These are phyloP conservation scores for Argentina anserina DNA, from an alignment of 306 rosid genomes.

Conservation along the genomic window DNA sequence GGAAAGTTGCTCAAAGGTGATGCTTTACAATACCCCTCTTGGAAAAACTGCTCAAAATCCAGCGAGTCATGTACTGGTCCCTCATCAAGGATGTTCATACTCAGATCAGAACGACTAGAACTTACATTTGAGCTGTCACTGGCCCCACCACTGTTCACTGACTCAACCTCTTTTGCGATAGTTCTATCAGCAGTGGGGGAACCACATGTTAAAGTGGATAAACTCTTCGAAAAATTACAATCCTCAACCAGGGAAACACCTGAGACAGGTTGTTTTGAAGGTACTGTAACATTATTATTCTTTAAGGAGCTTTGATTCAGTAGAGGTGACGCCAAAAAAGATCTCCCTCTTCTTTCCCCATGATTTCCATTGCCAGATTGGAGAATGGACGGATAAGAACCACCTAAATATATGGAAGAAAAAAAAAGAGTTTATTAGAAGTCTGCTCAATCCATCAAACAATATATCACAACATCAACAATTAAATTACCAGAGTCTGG, in stretches of 20 bases:
- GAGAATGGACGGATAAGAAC: constrained; percentile 31
- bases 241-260: constrained; percentile 33
- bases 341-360: constrained; percentile 38
- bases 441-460: constrained; percentile 15
- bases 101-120: constrained; percentile 53
- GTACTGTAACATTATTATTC: constrained; percentile 30
- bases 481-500: constrained; percentile 49
- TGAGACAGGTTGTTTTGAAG: constrained; percentile 30
- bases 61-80: constrained; percentile 54
- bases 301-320: constrained; percentile 34
- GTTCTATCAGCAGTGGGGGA: constrained; percentile 42
- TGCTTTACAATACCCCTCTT: constrained; percentile 78
- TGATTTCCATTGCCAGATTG: constrained; percentile 35
- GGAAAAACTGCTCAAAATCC: constrained; percentile 65
- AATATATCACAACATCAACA: constrained; percentile 15
- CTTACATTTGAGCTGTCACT: constrained; percentile 51
- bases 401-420: constrained; percentile 26
- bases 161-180: constrained; percentile 40
- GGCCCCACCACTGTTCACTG: constrained; percentile 40
- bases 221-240: constrained; percentile 25
- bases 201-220: constrained; percentile 34
- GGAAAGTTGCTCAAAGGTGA: constrained; percentile 39
- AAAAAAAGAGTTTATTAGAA: constrained; percentile 20
- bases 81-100: constrained; percentile 57
- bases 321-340: constrained; percentile 35